Evolutionary conservation across 2,329 filamentous ascomycete species (phyloP), one percentile per base, ranked within the genome.

Genomic region (Phyllosticta ampelicida): DNA sequence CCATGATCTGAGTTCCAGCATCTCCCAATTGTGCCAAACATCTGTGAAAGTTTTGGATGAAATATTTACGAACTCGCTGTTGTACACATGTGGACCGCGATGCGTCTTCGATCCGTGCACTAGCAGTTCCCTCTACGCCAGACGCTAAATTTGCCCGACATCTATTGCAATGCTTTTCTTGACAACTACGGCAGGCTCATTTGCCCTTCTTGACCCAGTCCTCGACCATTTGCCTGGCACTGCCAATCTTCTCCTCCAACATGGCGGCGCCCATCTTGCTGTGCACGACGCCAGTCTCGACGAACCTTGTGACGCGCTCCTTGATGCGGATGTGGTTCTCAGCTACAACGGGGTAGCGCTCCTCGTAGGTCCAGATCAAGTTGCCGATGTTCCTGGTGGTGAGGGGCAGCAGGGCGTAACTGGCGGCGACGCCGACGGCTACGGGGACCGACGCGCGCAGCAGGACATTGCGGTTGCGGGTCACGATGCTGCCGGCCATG

Each of bases 401-500:
- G 63, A 94, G 79, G 51, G 94, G 94, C 53, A 99, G 76, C 48
- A 96, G 85, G 61, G 85, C 79, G 84, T 90, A 94, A 60, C 89
- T 90, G 59, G 90, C 88, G 58, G 85, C 85, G 62, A 95, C 77
- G 64, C 91, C 94, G 50, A 96, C 83, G 19, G 86, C 85, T 54
- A 92, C 74, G 10, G 94, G 94, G 1, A 88, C 80, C 1, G 85
- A 78, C 56, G 86, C 85, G 64, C 94, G 85, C 56, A 99, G 77
- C 62, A 96, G 72, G 62, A 97, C 80, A 73, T 87, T 91, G 66
- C 92, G 85, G 78, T 95, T 95, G 62, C 92, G 85, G 58, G 89
- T 84, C 58, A 96, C 78, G 71, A 99, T 97, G 73, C 85, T 90
- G 65, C 92, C 94, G 36, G 94, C 89, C 91, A 99, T 96, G 66